phyloP scores from a whole-genome alignment of 306 rosid genomes.

The Senna siamea region DNA sequence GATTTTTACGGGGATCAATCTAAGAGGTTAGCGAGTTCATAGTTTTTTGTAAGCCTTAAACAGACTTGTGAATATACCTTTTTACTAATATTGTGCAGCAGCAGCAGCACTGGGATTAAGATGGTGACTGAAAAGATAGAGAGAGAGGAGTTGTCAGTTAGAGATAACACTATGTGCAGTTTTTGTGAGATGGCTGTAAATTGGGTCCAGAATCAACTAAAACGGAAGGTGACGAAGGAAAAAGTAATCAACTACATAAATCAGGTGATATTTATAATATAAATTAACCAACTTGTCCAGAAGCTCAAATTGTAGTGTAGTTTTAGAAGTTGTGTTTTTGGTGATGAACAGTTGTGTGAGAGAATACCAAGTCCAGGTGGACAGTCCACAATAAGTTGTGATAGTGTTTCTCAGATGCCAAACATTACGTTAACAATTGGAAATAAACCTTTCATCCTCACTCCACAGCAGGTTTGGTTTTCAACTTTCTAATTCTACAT shows the following conservation, averaged over 20 bases:
- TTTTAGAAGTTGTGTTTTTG: slow-evolving; percentile 19
- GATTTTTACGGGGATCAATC: slow-evolving; percentile 39
- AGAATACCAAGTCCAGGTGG: slow-evolving; percentile 80
- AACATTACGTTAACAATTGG: slow-evolving; percentile 72
- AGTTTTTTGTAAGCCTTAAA: not conserved
- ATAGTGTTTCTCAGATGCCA: slow-evolving; percentile 65
- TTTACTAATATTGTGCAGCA: slow-evolving; percentile 38
- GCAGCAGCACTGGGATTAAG: slow-evolving; percentile 61
- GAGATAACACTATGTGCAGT: slow-evolving; percentile 58
- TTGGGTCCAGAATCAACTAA: slow-evolving; percentile 82
- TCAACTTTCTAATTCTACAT: not conserved
- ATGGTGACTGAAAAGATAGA: slow-evolving; percentile 63
- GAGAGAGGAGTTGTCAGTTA: slow-evolving; percentile 40
- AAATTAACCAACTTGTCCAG: slow-evolving; percentile 20
- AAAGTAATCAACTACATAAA: slow-evolving; percentile 65
- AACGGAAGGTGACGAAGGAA: slow-evolving; percentile 64
- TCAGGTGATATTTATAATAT: slow-evolving; percentile 55
- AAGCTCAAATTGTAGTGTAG: slow-evolving; percentile 16
- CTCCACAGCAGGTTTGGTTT: slow-evolving; percentile 75
- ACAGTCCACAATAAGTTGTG: slow-evolving; percentile 68
- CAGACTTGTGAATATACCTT: slow-evolving; percentile 24
- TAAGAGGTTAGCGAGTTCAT: slow-evolving; percentile 50
- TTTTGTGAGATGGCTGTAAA: slow-evolving; percentile 77
- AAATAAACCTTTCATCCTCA: slow-evolving; percentile 59
- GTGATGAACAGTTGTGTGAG: slow-evolving; percentile 66